Percentiles rank a stretch among this genome's conserved stretches.
Evolutionary conservation across 345 rosid genomes (phyloP).

Genomic region (Sisymbrium irio): DNA sequence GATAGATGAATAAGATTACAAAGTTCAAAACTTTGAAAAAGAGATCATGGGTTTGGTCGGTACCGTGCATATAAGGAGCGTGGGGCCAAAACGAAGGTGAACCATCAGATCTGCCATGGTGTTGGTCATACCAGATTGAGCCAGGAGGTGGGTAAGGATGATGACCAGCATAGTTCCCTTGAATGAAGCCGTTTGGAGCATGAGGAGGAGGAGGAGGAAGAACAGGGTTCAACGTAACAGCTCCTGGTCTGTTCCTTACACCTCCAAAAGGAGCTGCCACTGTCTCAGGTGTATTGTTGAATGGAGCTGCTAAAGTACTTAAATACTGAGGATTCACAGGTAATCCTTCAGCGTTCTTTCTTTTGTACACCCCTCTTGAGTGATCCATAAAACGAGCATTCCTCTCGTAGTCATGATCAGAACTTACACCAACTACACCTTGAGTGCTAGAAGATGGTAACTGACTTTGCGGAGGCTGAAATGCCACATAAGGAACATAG

Average conservation of each 20-base stretch:
- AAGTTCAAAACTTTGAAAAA: background rate
- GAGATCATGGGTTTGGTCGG: background rate
- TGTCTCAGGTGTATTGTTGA: slow-evolving; percentile 22
- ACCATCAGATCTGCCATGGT: slow-evolving; percentile 43
- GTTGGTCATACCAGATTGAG: slow-evolving; percentile 37
- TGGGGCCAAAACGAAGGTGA: slow-evolving; percentile 65
- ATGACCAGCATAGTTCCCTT: slow-evolving; percentile 51
- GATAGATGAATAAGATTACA: background rate
- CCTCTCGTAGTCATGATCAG: slow-evolving; percentile 55
- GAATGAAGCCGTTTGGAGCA: slow-evolving; percentile 47
- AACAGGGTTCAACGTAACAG: slow-evolving; percentile 54
- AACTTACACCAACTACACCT: slow-evolving; percentile 49
- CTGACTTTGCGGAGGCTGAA: slow-evolving; percentile 51
- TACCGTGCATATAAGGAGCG: slow-evolving; percentile 71
- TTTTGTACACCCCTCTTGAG: slow-evolving; percentile 54
- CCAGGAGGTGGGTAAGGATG: slow-evolving; percentile 60
- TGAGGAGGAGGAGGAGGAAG: slow-evolving; percentile 47
- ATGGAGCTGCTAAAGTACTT: slow-evolving; percentile 56
- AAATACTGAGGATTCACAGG: slow-evolving; percentile 36
- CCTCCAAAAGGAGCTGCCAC: slow-evolving; percentile 45
- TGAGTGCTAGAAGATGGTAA: slow-evolving; percentile 59
- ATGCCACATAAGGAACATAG: slow-evolving; percentile 53
- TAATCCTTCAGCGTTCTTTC: slow-evolving; percentile 59
- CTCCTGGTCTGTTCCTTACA: slow-evolving; percentile 53
- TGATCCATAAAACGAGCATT: slow-evolving; percentile 55